Evolutionary conservation across 1,284 basidiomycete species (phyloP).

Genomic region (Austroboletus rostrupii): DNA sequence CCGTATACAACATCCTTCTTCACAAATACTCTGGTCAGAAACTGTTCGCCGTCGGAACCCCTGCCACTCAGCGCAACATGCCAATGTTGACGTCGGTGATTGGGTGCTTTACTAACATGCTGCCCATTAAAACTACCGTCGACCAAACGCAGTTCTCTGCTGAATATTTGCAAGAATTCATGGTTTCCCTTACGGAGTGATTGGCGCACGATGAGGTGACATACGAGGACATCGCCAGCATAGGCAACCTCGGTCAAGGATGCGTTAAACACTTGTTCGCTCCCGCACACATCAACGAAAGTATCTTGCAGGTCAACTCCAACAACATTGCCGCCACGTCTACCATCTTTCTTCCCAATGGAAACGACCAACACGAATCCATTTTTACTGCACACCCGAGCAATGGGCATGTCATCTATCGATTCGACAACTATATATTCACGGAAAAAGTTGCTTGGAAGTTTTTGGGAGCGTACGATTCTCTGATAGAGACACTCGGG

Average conservation of each 20-base stretch:
- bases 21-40: conserved; percentile 27
- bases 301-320: conserved; percentile 10
- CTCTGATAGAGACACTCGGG: conserved; percentile 25
- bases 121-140: conserved; percentile 26
- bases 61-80: conserved; percentile 26
- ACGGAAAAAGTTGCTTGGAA: conserved; percentile 27
- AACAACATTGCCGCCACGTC: conserved; percentile 18
- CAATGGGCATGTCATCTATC: conserved; percentile 23
- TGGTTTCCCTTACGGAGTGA: conserved; percentile 14
- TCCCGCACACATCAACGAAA: conserved; percentile 22
- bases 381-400: conserved; percentile 27
- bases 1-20: conserved; percentile 26
- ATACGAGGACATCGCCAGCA: conserved; percentile 27
- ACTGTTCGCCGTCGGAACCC: conserved; percentile 23
- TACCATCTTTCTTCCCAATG: conserved; percentile 21
- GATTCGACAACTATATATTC: conserved; percentile 28
- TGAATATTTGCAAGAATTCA: conserved; percentile 21
- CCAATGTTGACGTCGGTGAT: conserved; percentile 20
- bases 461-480: conserved; percentile 27
- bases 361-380: conserved; percentile 29
- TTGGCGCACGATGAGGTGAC: conserved; percentile 26
- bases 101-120: conserved; percentile 28
- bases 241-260: conserved; percentile 25
- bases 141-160: conserved; percentile 19
- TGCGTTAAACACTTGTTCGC: conserved; percentile 32